Evolutionary conservation across 2,329 filamentous ascomycete species (phyloP).

Genomic region (Cladosporium austrohemisphaericum): DNA sequence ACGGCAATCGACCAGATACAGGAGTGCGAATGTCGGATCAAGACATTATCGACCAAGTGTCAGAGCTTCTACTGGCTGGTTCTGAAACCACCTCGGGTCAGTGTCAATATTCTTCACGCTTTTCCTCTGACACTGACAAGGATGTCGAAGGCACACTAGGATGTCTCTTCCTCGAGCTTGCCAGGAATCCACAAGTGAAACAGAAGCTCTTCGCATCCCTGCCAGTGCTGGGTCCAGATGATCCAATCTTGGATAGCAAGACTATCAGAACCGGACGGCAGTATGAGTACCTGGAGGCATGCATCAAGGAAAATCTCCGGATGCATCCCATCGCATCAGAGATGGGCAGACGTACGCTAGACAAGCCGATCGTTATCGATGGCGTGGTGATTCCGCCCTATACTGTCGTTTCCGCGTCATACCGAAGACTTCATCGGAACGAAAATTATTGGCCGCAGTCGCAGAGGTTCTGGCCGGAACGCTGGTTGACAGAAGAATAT

Average conservation of each 20-base stretch:
- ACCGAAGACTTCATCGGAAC: conserved; percentile 7
- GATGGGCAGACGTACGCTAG: conserved; percentile 8
- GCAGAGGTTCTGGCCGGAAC: conserved; percentile 15
- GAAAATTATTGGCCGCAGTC: conserved; percentile 16
- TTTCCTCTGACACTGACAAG: no score
- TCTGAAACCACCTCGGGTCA: conserved; percentile 12
- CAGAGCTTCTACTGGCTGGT: conserved; percentile 16
- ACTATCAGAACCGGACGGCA: no score
- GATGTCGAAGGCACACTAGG: no score
- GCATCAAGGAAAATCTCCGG: conserved; percentile 16
- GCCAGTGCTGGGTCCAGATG: no score
- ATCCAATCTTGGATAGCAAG: no score
- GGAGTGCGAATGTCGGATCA: conserved; percentile 11
- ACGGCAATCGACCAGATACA: conserved; percentile 13
- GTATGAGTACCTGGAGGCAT: no score
- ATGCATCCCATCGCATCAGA: conserved; percentile 16
- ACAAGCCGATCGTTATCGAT: background rate
- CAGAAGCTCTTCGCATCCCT: no score
- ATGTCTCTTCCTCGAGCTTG: no score
- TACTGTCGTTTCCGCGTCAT: conserved; percentile 17
- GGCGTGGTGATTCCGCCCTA: conserved; percentile 12
- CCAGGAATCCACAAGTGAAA: background rate
- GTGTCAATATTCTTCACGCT: background rate
- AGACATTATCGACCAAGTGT: conserved; percentile 15
- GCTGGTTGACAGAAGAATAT: conserved; percentile 11